Evolutionary conservation across 495 filamentous ascomycete genomes (phyloP).

Genomic region (Sordaria brevicollis): DNA sequence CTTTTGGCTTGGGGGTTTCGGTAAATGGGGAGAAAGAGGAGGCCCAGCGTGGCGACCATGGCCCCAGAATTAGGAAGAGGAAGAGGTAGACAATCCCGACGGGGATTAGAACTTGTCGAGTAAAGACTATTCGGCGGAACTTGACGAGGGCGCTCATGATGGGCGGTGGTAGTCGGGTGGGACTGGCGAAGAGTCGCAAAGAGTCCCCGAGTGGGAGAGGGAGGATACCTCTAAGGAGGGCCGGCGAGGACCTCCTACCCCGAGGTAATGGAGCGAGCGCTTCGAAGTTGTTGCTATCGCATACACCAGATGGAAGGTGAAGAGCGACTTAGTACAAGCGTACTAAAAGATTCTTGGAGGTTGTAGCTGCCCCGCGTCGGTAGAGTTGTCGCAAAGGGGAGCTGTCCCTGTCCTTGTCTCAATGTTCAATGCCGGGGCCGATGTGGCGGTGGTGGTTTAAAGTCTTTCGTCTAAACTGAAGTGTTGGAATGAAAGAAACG

Average conservation of each 20-base stretch:
- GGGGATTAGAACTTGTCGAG: conserved; percentile 12
- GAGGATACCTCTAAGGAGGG: neutral
- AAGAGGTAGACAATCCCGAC: conserved; percentile 7
- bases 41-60: conserved; percentile 1
- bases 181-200: neutral
- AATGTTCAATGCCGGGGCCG: neutral
- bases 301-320: neutral
- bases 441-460: neutral
- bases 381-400: neutral
- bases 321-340: neutral
- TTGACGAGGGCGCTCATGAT: conserved; percentile 3
- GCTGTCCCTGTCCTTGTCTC: neutral
- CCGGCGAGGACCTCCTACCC: neutral
- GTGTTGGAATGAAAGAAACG: neutral
- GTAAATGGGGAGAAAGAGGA: conserved; percentile 5
- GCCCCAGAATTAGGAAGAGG: conserved; percentile 10
- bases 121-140: conserved; percentile 11
- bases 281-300: neutral
- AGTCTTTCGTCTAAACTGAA: neutral
- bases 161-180: neutral
- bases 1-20: conserved; percentile 13
- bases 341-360: neutral
- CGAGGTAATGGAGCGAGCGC: neutral
- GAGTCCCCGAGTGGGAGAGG: neutral
- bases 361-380: neutral